Percentiles rank a stretch among this genome's conserved stretches.
Conservation (phyloP, 768 basidiomycete species). For the Calocybe indica region DNA sequence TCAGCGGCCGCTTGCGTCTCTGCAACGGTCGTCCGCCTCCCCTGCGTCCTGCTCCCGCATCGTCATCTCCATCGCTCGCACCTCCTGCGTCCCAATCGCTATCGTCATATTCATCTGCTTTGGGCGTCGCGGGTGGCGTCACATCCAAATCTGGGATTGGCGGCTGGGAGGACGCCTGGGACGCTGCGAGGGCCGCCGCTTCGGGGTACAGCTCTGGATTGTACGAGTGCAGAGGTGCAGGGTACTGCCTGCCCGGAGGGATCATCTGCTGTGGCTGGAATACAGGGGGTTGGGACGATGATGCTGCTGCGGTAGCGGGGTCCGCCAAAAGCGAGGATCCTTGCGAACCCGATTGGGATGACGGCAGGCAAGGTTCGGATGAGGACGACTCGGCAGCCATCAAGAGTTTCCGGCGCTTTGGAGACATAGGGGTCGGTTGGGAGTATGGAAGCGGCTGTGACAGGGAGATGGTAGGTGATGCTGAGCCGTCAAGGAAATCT, state of each 20-base stretch:
- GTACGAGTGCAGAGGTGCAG: conserved; percentile 28
- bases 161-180: too few species aligned
- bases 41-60: too few species aligned
- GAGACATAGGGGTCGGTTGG: conserved; percentile 5
- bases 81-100: too few species aligned
- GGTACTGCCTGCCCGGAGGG: conserved; percentile 27
- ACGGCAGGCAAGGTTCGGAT: neutral
- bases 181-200: conserved; percentile 11
- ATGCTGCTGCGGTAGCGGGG: neutral
- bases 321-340: neutral
- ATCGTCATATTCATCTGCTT: too few species aligned
- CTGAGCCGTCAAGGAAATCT: too few species aligned
- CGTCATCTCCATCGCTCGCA: too few species aligned
- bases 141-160: too few species aligned
- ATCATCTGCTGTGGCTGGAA: conserved; percentile 1
- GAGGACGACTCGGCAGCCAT: neutral
- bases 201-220: conserved; percentile 30
- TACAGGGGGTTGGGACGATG: neutral
- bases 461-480: too few species aligned
- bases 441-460: too few species aligned
- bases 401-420: conserved; percentile 5
- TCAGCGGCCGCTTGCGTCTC: too few species aligned
- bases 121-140: too few species aligned
- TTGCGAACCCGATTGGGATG: neutral
- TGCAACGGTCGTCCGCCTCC: too few species aligned